Evolutionary conservation across 306 rosid species (phyloP), one percentile per base, ranked within the genome.

Genomic region (Begonia peltatifolia): DNA sequence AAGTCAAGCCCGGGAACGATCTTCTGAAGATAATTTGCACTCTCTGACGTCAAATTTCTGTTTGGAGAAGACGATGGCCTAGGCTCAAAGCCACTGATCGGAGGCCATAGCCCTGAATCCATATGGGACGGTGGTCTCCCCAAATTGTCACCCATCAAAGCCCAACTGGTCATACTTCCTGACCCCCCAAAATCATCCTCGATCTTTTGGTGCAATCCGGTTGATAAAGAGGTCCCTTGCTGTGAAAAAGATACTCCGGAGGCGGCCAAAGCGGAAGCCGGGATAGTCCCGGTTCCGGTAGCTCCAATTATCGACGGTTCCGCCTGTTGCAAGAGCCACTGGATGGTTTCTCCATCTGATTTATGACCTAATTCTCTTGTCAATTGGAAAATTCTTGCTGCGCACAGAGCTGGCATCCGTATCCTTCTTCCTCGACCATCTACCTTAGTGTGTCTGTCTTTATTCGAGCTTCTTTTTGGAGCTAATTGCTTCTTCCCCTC

Each of bases 271-370:
- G 95, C 99, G 1, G 99, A 90, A 1, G 95, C 95, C 1, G 99
- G 99, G 6, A 90, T 81, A 9, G 99, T 90, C 0, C 99, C 99
- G 2, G 74, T 74, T 9, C 99, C 99, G 0, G 99, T 90, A 42
- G 94, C 81, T 0, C 95, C 99, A 12, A 90, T 57, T 11, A 90
- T 90, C 0, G 99, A 83, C 2, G 95, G 94, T 65, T 90, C 99
- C 10, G 99, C 89, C 49, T 86, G 95, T 59, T 86, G 95, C 0
- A 86, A 56, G 2, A 90, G 82, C 99, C 99, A 90, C 81, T 90
- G 99, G 47, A 90, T 90, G 20, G 97, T 85, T 65, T 90, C 97
- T 2, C 97, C 97, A 48, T 90, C 97, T 15, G 97, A 90, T 77
- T 90, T 90, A 78, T 90, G 94, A 48, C 95, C 95, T 68, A 90